phyloP scores from a whole-genome alignment of 169 alveolate genomes.

The Eimeria necatrix region DNA sequence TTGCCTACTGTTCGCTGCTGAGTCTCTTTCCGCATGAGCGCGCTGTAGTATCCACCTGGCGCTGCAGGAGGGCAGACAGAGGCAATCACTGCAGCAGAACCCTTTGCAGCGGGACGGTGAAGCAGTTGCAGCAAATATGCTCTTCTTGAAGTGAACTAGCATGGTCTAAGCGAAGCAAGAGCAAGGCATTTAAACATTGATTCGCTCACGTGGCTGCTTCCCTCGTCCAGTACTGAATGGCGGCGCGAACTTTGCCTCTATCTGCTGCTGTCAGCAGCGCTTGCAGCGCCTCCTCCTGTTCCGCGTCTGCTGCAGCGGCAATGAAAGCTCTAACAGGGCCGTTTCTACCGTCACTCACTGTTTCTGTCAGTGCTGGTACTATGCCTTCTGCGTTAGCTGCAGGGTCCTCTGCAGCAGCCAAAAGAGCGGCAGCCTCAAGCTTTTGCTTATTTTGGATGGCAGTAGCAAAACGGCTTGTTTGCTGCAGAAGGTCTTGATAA shows the following conservation, averaged over 20 bases:
- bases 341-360: constrained; percentile 4
- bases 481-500: constrained; percentile 53
- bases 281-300: constrained; percentile 47
- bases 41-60: constrained; percentile 62
- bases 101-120: no score
- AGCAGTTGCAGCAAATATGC: no score
- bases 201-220: constrained; percentile 49
- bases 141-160: no score
- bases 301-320: neutral
- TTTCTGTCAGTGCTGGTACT: neutral
- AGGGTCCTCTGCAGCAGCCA: constrained; percentile 47
- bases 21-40: constrained; percentile 64
- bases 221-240: constrained; percentile 46
- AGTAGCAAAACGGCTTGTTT: constrained; percentile 12
- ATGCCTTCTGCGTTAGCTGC: constrained; percentile 15
- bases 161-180: neutral
- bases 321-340: neutral
- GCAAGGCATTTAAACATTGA: neutral
- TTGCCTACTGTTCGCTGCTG: constrained; percentile 48
- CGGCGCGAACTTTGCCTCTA: constrained; percentile 37
- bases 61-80: constrained; percentile 14
- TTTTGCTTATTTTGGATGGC: constrained; percentile 20
- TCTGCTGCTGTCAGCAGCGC: constrained; percentile 31
- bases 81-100: neutral
- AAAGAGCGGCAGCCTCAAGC: constrained; percentile 30